Base-by-base conservation (phyloP, 2,329 filamentous ascomycete genomes). In the Orbilia brochopaga region DNA sequence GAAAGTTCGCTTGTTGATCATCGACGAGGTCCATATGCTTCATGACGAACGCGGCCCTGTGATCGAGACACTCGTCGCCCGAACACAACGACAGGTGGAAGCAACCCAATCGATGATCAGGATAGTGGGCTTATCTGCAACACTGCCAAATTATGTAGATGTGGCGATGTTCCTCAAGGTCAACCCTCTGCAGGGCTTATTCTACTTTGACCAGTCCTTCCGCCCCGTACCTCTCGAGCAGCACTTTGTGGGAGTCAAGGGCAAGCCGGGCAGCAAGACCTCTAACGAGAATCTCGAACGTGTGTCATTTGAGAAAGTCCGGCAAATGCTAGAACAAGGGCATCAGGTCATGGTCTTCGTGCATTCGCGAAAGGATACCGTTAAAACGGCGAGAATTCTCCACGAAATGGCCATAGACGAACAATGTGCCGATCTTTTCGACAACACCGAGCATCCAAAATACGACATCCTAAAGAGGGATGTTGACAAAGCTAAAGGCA, bases 321-420 rank as follows among this genome's bases (percentile, higher is more conserved):
- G 88, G 75, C 90, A 94, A 58, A 97, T 99, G 92, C 83, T 99
- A 1, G 87, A 92, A 78, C 83, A 84, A 67, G 92, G 90, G n/a
- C 94, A 99, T 77, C 94, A 99, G 79, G 86, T 99, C 75, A 99
- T 99, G 95, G 93, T 99, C 0, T 99, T 99, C 79, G 95, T 99
- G 10, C 95, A 99, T 79, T 97, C 93, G 0, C 86, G 94, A 24
- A 92, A 96, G 78, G 95, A 99, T 76, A 99, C 95, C 0, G 87
- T 96, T 75, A 85, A 89, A 73, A 95, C 93, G 0, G 92, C 94
- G 51, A 89, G 90, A 75, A 91, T 89, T 82, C 82, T 99, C 24
- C 87, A 90, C 73, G 88, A 97, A 76, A 92, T 94, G 82, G 94
- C 94, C 0, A 83, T 87, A 1, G 92, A 97, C 35, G 85, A 96